Evolutionary conservation across 768 basidiomycete species (phyloP).

Genomic region (Cystobasidium ongulense): DNA sequence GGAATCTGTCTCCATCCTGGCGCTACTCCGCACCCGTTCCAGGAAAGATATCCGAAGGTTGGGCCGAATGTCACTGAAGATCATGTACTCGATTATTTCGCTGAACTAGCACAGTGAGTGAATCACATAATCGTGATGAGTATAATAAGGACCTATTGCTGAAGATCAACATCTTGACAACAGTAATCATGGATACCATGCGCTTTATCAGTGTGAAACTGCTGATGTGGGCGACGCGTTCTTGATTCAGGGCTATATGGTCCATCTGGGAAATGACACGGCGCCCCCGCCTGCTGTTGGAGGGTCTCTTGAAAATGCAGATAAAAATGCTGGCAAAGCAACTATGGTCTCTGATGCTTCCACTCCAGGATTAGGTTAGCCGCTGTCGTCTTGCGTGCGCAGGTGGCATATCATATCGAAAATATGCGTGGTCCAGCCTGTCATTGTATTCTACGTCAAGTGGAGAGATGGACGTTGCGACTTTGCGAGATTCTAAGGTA

Average conservation of each 20-base stretch:
- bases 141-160: neutral
- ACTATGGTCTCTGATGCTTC: neutral
- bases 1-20: neutral
- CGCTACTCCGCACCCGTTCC: constrained; percentile 13
- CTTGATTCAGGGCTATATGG: constrained; percentile 5
- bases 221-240: neutral
- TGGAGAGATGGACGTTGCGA: too few relatives aligned
- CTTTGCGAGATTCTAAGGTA: too few relatives aligned
- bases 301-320: neutral
- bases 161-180: neutral
- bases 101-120: constrained; percentile 7
- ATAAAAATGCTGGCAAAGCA: neutral
- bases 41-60: constrained; percentile 4
- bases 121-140: neutral
- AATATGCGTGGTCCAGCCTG: too few relatives aligned
- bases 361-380: neutral
- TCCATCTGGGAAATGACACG: neutral
- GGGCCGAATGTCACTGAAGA: constrained; percentile 19
- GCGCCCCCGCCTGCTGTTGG: neutral
- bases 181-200: constrained; percentile 4
- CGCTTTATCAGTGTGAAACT: neutral
- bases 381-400: neutral
- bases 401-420: too few relatives aligned
- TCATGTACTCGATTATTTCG: neutral
- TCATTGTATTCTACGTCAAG: too few relatives aligned